These are phyloP conservation scores for Debaryomyces maramus DNA, from an alignment of 805 yeast species.

Conservation along the genomic window DNA sequence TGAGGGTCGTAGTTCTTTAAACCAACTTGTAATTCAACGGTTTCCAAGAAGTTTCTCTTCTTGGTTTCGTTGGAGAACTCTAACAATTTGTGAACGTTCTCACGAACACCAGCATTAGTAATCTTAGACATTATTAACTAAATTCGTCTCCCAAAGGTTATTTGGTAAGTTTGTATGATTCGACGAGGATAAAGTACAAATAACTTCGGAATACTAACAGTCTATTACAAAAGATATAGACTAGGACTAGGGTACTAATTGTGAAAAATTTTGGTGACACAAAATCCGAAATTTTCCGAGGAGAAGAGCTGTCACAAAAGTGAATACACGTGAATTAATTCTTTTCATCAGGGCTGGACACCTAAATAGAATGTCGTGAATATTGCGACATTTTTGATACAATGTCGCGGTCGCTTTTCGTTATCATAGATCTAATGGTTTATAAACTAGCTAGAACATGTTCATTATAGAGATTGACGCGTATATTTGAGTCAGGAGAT, in stretches of 20 bases:
- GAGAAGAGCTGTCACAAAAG: no score
- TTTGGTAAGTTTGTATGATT: conserved; percentile 48
- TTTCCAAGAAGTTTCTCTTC: conserved; percentile 99
- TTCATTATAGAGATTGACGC: no score
- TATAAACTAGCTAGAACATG: no score
- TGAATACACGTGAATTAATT: no score
- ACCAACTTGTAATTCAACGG: conserved; percentile 99
- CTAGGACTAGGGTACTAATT: background rate
- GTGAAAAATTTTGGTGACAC: conserved; percentile 2
- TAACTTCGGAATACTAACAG: no score
- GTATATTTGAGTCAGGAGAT: no score
- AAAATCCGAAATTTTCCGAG: no score
- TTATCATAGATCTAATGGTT: no score
- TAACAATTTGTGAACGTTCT: conserved; percentile 89
- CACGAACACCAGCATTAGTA: conserved; percentile 92
- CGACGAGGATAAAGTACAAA: conserved; percentile 51
- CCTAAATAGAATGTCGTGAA: background rate
- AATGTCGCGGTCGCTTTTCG: background rate
- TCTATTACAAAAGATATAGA: no score
- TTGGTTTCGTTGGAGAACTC: conserved; percentile 89
- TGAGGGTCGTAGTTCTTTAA: conserved; percentile 99
- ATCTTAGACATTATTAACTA: conserved; percentile 74
- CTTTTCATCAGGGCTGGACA: background rate
- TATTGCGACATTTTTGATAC: background rate
- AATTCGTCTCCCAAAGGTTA: conserved; percentile 73